These are phyloP conservation scores for Cladophialophora chaetospira DNA, from an alignment of 2,329 filamentous ascomycete genomes.

Conservation along the genomic window DNA sequence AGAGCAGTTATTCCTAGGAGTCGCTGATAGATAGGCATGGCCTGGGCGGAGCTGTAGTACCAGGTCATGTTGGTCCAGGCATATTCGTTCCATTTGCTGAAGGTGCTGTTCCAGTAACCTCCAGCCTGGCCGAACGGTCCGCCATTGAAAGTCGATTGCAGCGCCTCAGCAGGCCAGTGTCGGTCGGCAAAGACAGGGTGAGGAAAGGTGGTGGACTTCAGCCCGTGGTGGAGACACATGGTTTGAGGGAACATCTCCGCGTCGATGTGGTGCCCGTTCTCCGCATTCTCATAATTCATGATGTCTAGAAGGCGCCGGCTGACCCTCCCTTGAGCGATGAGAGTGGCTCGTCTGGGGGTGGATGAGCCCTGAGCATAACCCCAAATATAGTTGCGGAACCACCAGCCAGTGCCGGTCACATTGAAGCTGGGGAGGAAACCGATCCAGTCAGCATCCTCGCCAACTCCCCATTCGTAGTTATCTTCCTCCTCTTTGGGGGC, in stretches of 20 bases:
- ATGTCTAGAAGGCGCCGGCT: constrained; percentile 71
- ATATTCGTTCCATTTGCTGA: constrained; percentile 39
- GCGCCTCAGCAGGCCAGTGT: constrained; percentile 55
- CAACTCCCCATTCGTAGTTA: constrained; percentile 73
- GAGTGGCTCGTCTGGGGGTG: constrained; percentile 72
- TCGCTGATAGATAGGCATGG: constrained; percentile 39
- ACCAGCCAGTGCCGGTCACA: constrained; percentile 70
- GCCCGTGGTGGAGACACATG: constrained; percentile 71
- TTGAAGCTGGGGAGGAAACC: constrained; percentile 80
- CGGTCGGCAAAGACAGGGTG: constrained; percentile 80
- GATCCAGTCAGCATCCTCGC: constrained; percentile 73
- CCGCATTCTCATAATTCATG: constrained; percentile 75
- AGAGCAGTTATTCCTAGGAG: constrained; percentile 35
- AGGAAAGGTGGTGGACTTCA: constrained; percentile 76
- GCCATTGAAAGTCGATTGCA: constrained; percentile 39
- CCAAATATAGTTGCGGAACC: constrained; percentile 40
- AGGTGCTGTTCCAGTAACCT: constrained; percentile 38
- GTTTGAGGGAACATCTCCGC: constrained; percentile 80
- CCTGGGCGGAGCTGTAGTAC: constrained; percentile 39
- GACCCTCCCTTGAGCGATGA: constrained; percentile 73
- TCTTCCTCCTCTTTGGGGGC: constrained; percentile 64
- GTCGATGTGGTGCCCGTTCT: constrained; percentile 70
- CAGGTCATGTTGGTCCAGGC: constrained; percentile 40
- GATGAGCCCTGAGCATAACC: constrained; percentile 51
- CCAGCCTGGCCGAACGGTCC: constrained; percentile 38